A percentile compares a stretch with the other conserved stretches of the same genome.
Evolutionary conservation across 108 stramenopile species (phyloP).

Genomic region (Nannochloropsis granulata): DNA sequence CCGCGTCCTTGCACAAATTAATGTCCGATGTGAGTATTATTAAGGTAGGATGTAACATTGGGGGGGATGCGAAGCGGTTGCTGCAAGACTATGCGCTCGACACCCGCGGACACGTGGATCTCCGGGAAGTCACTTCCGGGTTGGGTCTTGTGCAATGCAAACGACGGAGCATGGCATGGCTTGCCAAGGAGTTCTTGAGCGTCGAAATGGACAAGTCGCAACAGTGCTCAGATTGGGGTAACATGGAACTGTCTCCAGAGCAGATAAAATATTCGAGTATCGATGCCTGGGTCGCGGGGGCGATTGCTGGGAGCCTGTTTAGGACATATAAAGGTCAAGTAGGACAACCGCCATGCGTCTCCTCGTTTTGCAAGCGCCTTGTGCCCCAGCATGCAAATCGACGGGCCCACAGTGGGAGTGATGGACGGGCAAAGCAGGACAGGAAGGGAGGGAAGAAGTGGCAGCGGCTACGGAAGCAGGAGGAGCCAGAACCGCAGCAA

Average conservation of each 20-base stretch:
- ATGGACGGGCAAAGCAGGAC: background rate
- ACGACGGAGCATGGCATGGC: background rate
- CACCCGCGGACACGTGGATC: background rate
- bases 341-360: background rate
- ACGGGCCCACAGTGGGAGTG: background rate
- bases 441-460: background rate
- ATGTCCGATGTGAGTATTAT: background rate
- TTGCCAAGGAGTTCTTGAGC: background rate
- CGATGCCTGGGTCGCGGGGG: background rate
- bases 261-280: background rate
- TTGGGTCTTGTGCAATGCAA: background rate
- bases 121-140: background rate
- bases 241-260: background rate
- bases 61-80: background rate
- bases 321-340: background rate
- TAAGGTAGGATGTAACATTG: background rate
- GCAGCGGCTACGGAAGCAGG: background rate
- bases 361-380: background rate
- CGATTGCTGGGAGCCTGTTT: background rate
- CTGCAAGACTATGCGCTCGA: background rate
- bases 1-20: background rate
- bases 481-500: background rate
- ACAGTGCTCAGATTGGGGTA: background rate
- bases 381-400: background rate
- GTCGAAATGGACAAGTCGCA: background rate